phyloP scores from a whole-genome alignment of 441 rosid species.

The Pelargonium fulgidum region DNA sequence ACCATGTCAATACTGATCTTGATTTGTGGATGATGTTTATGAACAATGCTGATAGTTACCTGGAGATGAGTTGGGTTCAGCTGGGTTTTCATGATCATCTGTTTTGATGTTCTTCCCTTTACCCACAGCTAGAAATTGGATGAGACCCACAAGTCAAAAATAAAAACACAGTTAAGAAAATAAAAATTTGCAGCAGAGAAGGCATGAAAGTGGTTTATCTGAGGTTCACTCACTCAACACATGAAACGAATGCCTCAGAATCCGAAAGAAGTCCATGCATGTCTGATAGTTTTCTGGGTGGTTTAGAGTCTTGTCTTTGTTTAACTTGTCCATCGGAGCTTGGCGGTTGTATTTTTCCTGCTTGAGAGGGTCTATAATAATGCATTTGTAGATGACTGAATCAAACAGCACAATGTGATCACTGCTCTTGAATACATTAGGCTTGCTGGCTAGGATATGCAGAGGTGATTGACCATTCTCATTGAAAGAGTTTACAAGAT shows the following conservation, averaged over 20 bases:
- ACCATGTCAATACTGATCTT: no score
- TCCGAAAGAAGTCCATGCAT: background rate
- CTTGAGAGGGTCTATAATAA: constrained; percentile 11
- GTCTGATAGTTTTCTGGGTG: background rate
- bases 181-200: background rate
- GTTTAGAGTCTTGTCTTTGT: background rate
- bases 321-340: background rate
- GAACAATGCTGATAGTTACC: background rate
- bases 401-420: constrained; percentile 16
- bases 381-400: constrained; percentile 24
- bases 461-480: constrained; percentile 27
- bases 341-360: background rate
- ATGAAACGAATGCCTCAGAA: background rate
- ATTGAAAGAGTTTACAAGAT: constrained; percentile 19
- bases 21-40: no score
- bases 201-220: background rate
- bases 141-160: no score
- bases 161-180: background rate
- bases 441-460: constrained; percentile 31
- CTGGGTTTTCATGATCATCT: background rate
- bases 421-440: constrained; percentile 27
- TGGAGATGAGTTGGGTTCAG: background rate
- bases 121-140: background rate
- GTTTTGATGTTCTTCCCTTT: background rate
- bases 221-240: background rate